phyloP scores from a whole-genome alignment of 208 protist species.

The Porcisia deanei region DNA sequence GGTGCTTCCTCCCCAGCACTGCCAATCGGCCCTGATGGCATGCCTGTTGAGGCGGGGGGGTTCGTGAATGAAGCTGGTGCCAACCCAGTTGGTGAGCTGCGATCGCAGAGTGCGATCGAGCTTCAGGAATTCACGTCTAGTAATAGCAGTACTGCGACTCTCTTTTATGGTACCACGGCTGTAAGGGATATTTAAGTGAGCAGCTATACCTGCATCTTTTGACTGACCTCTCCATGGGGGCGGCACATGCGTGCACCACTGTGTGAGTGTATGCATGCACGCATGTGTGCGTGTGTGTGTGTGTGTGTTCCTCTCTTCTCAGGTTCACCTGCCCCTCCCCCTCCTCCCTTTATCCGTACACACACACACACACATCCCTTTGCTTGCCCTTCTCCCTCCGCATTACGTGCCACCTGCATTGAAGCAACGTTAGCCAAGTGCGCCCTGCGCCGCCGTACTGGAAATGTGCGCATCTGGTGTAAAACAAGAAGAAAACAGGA shows the following conservation, averaged over 20 bases:
- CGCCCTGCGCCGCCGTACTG: not conserved
- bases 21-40: not conserved
- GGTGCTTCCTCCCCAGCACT: constrained; percentile 12
- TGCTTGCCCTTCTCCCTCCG: not conserved
- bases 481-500: too few species aligned
- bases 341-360: not conserved
- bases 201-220: not conserved
- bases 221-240: not conserved
- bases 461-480: not conserved
- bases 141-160: not conserved
- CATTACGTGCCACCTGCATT: too few species aligned
- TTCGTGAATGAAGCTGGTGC: not conserved
- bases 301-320: not conserved
- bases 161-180: not conserved
- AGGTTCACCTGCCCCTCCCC: not conserved
- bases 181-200: constrained; percentile 9
- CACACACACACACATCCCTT: not conserved
- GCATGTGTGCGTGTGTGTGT: not conserved
- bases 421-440: not conserved
- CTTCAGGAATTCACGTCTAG: not conserved
- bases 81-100: not conserved
- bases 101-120: not conserved
- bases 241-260: not conserved
- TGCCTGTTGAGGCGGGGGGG: not conserved
- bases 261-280: not conserved